These are phyloP conservation scores for Phytopythium delawarense DNA, from an alignment of 352 stramenopile species.

Conservation along the genomic window DNA sequence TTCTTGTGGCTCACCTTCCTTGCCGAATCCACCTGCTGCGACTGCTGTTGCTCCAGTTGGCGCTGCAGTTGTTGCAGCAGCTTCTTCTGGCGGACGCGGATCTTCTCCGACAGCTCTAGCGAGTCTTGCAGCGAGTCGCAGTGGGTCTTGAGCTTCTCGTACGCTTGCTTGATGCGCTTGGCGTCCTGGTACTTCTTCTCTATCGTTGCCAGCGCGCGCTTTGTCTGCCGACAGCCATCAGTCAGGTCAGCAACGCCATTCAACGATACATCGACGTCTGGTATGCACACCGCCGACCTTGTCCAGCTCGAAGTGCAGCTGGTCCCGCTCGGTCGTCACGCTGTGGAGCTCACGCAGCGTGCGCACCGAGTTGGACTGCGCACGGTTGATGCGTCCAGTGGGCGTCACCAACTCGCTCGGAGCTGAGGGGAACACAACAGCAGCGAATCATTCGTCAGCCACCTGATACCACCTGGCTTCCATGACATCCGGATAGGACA, in stretches of 20 bases:
- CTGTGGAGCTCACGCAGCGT: slow-evolving; percentile 55
- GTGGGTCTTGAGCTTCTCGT: slow-evolving; percentile 67
- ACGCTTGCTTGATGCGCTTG: slow-evolving; percentile 41
- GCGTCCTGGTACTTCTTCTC: slow-evolving; percentile 54
- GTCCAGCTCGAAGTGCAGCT: slow-evolving; percentile 73
- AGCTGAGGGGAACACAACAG: slow-evolving; percentile 5
- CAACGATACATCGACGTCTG: not conserved
- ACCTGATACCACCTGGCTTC: too few species aligned
- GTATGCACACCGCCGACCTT: slow-evolving; percentile 18
- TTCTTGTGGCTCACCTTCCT: slow-evolving; percentile 10
- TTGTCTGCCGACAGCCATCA: slow-evolving; percentile 21
- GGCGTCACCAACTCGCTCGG: slow-evolving; percentile 20
- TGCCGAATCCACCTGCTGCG: not conserved
- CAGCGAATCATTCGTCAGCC: not conserved
- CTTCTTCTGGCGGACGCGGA: slow-evolving; percentile 73
- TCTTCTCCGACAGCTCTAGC: slow-evolving; percentile 76
- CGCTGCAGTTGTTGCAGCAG: slow-evolving; percentile 65
- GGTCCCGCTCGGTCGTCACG: slow-evolving; percentile 67
- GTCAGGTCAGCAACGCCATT: not conserved
- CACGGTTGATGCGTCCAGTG: slow-evolving; percentile 8
- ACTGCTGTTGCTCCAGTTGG: slow-evolving; percentile 14
- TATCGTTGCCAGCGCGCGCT: slow-evolving; percentile 27
- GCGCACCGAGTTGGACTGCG: slow-evolving; percentile 18
- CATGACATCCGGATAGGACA: not conserved
- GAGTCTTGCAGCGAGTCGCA: slow-evolving; percentile 77